Percentiles rank a stretch among this genome's conserved stretches.
Conservation (phyloP, 2,329 filamentous ascomycete genomes). For the Claviceps capensis region DNA sequence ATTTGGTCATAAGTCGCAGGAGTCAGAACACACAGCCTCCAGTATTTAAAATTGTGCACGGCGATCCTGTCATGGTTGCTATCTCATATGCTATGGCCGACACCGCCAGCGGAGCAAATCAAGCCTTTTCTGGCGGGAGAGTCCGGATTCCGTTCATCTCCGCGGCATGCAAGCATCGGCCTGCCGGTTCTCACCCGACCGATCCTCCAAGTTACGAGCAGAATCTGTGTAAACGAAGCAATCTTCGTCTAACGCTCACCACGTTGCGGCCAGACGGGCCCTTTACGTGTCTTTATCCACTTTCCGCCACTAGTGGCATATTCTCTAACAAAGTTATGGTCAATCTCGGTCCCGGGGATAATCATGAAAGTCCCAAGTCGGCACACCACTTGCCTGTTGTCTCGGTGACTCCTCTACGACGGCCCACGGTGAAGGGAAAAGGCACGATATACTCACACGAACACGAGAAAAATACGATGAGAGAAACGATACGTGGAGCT, state of each 20-base stretch:
- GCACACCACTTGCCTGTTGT: constrained; percentile 56
- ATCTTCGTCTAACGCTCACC: constrained; percentile 53
- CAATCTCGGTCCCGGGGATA: constrained; percentile 55
- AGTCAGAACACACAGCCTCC: constrained; percentile 25
- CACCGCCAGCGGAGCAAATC: constrained; percentile 17
- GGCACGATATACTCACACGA: constrained; percentile 59
- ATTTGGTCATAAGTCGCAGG: constrained; percentile 27
- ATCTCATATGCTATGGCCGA: constrained; percentile 38
- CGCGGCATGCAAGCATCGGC: constrained; percentile 59
- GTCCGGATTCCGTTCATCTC: constrained; percentile 52
- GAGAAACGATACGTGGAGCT: constrained; percentile 57
- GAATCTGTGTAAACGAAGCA: constrained; percentile 60
- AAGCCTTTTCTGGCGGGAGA: constrained; percentile 18
- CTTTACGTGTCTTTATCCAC: constrained; percentile 48
- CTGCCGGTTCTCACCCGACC: constrained; percentile 70
- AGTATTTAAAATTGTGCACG: constrained; percentile 35
- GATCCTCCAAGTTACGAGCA: constrained; percentile 40
- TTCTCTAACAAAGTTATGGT: constrained; percentile 59
- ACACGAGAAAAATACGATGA: constrained; percentile 57
- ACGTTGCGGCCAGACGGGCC: constrained; percentile 40
- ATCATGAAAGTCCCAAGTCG: constrained; percentile 41
- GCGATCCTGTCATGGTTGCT: constrained; percentile 47
- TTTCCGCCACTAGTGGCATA: constrained; percentile 55
- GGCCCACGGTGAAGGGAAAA: constrained; percentile 57
- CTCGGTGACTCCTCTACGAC: constrained; percentile 56